These are phyloP conservation scores for Polygonum aviculare DNA, from an alignment of 148 eudicot genomes.

Conservation along the genomic window DNA sequence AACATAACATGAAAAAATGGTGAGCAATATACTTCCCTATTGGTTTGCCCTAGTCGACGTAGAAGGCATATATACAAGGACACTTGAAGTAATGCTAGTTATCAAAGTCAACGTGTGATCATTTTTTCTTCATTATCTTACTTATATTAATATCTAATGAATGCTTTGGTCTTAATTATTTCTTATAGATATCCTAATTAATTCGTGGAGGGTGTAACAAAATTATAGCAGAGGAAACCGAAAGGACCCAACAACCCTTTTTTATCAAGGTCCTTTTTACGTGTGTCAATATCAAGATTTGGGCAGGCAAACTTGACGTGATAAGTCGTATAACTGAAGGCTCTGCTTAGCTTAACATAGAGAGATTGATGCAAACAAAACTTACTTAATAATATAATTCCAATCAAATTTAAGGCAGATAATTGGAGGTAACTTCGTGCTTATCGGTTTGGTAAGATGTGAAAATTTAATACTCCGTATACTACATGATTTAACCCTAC, in stretches of 20 bases:
- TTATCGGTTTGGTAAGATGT: slow-evolving; percentile 1
- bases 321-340: not conserved
- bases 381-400: not conserved
- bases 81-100: not conserved
- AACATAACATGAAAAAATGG: too few species aligned
- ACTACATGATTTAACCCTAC: not conserved
- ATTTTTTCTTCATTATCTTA: not conserved
- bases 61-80: not conserved
- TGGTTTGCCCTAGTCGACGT: too few species aligned
- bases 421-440: not conserved
- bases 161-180: not conserved
- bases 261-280: not conserved
- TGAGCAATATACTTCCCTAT: too few species aligned
- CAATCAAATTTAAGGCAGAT: not conserved
- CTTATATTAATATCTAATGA: not conserved
- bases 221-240: not conserved
- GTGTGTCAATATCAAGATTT: not conserved
- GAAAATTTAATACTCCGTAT: not conserved
- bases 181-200: not conserved
- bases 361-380: not conserved
- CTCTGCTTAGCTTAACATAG: not conserved
- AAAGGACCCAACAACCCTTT: not conserved
- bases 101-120: not conserved
- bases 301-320: slow-evolving; percentile 5
- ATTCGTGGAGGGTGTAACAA: not conserved